phyloP scores from a whole-genome alignment of 148 eudicot species.

The Cornus suecica region DNA sequence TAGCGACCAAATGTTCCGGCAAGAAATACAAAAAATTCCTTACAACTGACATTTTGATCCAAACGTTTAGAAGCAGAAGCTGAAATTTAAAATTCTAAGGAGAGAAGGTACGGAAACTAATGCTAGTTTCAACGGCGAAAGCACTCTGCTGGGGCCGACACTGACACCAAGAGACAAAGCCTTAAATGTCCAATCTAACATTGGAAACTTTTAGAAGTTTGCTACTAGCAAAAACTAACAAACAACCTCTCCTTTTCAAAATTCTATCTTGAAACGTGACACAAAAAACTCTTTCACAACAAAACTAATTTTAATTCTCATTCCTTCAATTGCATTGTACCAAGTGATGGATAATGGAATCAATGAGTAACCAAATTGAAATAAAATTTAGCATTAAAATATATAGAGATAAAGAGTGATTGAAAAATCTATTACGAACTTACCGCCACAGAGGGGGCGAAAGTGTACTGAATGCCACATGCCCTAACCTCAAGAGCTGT shows the following conservation, averaged over 20 bases:
- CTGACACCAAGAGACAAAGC: no score
- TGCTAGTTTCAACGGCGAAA: background rate
- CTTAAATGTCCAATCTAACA: no score
- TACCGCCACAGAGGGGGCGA: slow-evolving; percentile 92
- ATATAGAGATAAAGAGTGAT: slow-evolving; percentile 1
- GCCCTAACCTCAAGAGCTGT: slow-evolving; percentile 95
- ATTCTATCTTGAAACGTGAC: no score
- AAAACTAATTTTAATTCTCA: background rate
- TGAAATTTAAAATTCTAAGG: background rate
- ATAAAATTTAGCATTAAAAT: background rate
- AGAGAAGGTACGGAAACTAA: background rate
- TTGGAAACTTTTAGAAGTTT: no score
- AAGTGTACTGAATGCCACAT: slow-evolving; percentile 68
- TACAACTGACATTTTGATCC: background rate
- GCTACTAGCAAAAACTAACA: no score
- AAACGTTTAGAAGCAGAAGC: background rate
- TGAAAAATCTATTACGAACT: slow-evolving; percentile 22
- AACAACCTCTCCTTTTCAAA: no score
- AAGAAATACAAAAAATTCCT: background rate
- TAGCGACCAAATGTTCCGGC: background rate
- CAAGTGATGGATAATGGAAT: background rate
- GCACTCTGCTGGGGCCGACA: no score
- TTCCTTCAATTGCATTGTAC: background rate
- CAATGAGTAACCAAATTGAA: background rate
- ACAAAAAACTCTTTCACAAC: background rate